Conservation (phyloP, 768 basidiomycete genomes). For the Suillus ampliporus region DNA sequence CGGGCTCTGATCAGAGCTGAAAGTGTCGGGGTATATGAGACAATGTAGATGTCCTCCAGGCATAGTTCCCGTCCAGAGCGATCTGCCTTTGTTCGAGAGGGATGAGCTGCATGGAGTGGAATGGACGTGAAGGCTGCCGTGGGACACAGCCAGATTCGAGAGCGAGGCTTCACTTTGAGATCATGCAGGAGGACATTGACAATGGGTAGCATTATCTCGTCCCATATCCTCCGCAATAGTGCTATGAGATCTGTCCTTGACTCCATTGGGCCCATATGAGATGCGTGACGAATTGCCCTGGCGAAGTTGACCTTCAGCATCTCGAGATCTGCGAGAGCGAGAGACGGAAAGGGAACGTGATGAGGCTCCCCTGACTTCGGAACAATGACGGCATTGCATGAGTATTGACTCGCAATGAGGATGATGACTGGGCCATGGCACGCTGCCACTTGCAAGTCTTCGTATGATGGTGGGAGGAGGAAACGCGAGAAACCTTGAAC, state of each 20-base stretch:
- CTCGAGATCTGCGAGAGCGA: conserved; percentile 21
- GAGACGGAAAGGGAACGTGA: conserved; percentile 23
- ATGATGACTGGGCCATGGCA: conserved; percentile 24
- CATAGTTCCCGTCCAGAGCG: background rate
- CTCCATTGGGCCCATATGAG: conserved; percentile 20
- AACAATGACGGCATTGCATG: conserved; percentile 22
- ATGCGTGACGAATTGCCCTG: conserved; percentile 12
- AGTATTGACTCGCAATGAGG: conserved; percentile 19
- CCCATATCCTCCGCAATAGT: conserved; percentile 5
- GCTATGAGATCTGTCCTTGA: conserved; percentile 6
- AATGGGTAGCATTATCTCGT: conserved; percentile 5
- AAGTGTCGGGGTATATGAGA: conserved; percentile 18
- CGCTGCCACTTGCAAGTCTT: conserved; percentile 22
- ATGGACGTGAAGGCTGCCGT: conserved; percentile 14
- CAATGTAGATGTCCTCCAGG: conserved; percentile 14
- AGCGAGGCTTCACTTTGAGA: background rate
- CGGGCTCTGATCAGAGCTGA: conserved; percentile 17
- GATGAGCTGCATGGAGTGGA: conserved; percentile 30
- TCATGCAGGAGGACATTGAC: background rate
- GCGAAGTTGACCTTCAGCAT: conserved; percentile 15
- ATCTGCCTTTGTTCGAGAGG: conserved; percentile 25
- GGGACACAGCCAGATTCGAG: conserved; percentile 18
- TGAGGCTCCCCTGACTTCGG: background rate
- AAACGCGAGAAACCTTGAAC: conserved; percentile 21
- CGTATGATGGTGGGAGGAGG: conserved; percentile 18